Evolutionary conservation across 1,139 yeast genomes (phyloP).

Genomic region (Candida sanyaensis): DNA sequence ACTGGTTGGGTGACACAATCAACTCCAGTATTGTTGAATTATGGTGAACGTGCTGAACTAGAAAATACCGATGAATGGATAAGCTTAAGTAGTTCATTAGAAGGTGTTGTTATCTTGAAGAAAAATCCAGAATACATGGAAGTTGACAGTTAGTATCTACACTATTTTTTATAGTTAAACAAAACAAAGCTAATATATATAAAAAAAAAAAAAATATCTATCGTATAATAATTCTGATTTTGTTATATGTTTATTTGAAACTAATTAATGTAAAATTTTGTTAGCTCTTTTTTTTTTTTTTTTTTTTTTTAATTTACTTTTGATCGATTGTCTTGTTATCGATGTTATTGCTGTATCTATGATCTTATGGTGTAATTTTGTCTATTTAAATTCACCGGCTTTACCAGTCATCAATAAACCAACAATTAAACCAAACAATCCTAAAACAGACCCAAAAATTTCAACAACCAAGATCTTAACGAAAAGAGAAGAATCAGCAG

Average conservation of each 20-base stretch:
- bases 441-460: slow-evolving; percentile 95
- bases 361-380: neutral
- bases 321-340: no score
- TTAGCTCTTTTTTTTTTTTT: neutral
- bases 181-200: neutral
- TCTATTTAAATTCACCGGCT: slow-evolving; percentile 68
- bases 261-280: neutral
- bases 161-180: neutral
- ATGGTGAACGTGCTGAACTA: slow-evolving; percentile 95
- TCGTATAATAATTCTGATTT: neutral
- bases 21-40: slow-evolving; percentile 90
- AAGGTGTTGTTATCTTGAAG: slow-evolving; percentile 89
- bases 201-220: neutral
- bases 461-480: slow-evolving; percentile 96
- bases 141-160: slow-evolving; percentile 41
- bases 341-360: no score
- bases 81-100: slow-evolving; percentile 77
- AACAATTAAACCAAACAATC: slow-evolving; percentile 91
- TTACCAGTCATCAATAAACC: slow-evolving; percentile 97
- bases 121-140: slow-evolving; percentile 90
- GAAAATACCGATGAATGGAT: slow-evolving; percentile 89
- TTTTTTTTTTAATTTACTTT: neutral
- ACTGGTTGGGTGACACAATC: slow-evolving; percentile 99
- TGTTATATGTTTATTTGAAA: no score
- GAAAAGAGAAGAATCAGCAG: slow-evolving; percentile 93